These are phyloP conservation scores for Lasiodiplodia sp. DNA, from an alignment of 2,329 filamentous ascomycete genomes.

Conservation along the genomic window DNA sequence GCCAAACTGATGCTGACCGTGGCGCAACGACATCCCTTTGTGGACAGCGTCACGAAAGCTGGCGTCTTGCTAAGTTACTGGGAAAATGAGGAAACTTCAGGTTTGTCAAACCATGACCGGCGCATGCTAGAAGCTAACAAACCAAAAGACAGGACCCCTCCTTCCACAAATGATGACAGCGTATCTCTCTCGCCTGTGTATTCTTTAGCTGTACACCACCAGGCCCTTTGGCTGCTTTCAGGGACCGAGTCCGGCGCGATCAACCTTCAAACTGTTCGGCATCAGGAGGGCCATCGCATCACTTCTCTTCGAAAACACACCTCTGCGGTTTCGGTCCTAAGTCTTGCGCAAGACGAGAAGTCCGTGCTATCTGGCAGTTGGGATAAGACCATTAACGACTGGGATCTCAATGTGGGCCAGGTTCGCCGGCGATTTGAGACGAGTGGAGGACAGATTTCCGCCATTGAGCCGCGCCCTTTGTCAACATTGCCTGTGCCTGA, in stretches of 20 bases:
- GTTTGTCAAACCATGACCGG: slow-evolving; percentile 35
- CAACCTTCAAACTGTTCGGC: slow-evolving; percentile 89
- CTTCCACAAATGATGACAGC: slow-evolving; percentile 60
- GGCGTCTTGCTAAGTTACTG: slow-evolving; percentile 95
- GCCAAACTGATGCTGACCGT: slow-evolving; percentile 93
- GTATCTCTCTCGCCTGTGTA: slow-evolving; percentile 84
- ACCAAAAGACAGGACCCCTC: slow-evolving; percentile 36
- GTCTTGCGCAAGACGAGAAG: slow-evolving; percentile 81
- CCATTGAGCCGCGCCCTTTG: slow-evolving; percentile 83
- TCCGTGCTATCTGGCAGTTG: slow-evolving; percentile 91
- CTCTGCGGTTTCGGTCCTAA: slow-evolving; percentile 89
- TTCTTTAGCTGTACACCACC: slow-evolving; percentile 87
- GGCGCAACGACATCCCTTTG: slow-evolving; percentile 93
- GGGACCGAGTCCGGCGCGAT: slow-evolving; percentile 91
- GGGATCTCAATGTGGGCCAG: slow-evolving; percentile 90
- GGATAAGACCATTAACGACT: slow-evolving; percentile 94
- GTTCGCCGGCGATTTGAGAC: slow-evolving; percentile 78
- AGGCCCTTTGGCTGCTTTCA: slow-evolving; percentile 89
- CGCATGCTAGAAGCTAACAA: slow-evolving; percentile 9
- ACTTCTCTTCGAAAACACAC: slow-evolving; percentile 81
- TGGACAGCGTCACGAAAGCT: slow-evolving; percentile 95
- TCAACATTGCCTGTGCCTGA: slow-evolving; percentile 78
- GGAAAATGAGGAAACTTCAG: slow-evolving; percentile 87
- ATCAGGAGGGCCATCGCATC: slow-evolving; percentile 93
- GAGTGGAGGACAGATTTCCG: slow-evolving; percentile 82